A percentile compares a stretch with the other conserved stretches of the same genome.
These are phyloP conservation scores for Blumeriella jaapii DNA, from an alignment of 2,329 filamentous ascomycete genomes.

Conservation along the genomic window DNA sequence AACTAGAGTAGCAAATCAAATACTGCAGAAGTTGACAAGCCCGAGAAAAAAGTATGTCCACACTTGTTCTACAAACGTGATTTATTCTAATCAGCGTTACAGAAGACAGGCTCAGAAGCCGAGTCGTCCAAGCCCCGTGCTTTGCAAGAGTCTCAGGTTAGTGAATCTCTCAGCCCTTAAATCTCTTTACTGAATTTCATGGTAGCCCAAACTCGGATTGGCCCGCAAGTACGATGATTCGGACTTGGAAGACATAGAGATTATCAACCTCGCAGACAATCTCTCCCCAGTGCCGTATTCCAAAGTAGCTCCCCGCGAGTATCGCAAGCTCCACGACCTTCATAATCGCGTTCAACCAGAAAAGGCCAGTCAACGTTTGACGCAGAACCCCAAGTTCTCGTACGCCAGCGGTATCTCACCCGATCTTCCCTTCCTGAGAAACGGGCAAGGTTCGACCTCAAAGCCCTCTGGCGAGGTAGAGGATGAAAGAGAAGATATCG, in stretches of 20 bases:
- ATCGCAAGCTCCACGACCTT: conserved; percentile 24
- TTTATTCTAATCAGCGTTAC: neutral
- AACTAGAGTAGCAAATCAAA: neutral
- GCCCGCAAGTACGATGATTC: neutral
- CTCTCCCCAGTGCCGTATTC: conserved; percentile 11
- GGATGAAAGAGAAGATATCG: conserved; percentile 23
- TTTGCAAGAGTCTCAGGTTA: neutral
- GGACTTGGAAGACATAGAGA: conserved; percentile 17
- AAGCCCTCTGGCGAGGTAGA: neutral
- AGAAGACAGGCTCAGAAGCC: too few relatives aligned
- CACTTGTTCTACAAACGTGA: too few relatives aligned
- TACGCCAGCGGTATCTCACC: conserved; percentile 18
- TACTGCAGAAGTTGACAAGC: neutral
- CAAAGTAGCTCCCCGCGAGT: conserved; percentile 18
- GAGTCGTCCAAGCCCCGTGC: neutral
- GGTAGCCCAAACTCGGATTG: conserved; percentile 8
- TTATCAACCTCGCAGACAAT: conserved; percentile 22
- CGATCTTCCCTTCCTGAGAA: conserved; percentile 16
- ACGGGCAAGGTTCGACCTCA: neutral
- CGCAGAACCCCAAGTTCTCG: conserved; percentile 21
- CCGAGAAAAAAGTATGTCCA: neutral
- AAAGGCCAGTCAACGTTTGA: conserved; percentile 16
- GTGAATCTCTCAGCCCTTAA: neutral
- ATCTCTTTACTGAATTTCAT: neutral
- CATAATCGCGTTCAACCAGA: conserved; percentile 23